Percentiles rank a stretch among this genome's conserved stretches.
phyloP scores from a whole-genome alignment of 2,329 filamentous ascomycete species.

The Neofusicoccum umdonicola region DNA sequence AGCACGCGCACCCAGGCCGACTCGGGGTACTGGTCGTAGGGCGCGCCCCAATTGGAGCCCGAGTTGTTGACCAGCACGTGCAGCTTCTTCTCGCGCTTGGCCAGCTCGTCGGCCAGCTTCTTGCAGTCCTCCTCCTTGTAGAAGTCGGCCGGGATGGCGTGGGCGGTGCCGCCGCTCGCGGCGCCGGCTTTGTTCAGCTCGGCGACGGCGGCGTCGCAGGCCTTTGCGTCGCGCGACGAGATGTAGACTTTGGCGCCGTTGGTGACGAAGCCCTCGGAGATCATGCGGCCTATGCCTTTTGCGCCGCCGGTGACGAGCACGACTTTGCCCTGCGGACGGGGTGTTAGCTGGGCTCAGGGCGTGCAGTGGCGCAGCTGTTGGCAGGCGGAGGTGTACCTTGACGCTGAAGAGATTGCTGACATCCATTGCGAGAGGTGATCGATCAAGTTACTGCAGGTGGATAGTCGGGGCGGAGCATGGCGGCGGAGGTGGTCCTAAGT shows the following conservation, averaged over 20 bases:
- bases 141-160: constrained; percentile 61
- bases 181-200: constrained; percentile 56
- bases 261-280: constrained; percentile 62
- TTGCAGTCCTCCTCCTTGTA: constrained; percentile 60
- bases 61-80: constrained; percentile 67
- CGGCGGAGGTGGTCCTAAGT: background rate
- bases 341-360: background rate
- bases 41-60: constrained; percentile 63
- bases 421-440: constrained; percentile 30
- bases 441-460: background rate
- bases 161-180: constrained; percentile 48
- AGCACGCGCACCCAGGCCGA: constrained; percentile 56
- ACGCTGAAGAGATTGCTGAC: constrained; percentile 36
- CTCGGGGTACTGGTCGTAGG: constrained; percentile 57
- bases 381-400: constrained; percentile 25
- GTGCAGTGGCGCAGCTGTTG: background rate
- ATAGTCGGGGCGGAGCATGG: background rate
- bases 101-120: constrained; percentile 57
- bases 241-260: constrained; percentile 70
- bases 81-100: constrained; percentile 51
- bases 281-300: constrained; percentile 67
- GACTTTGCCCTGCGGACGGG: constrained; percentile 37
- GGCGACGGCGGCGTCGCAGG: constrained; percentile 58
- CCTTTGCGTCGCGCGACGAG: constrained; percentile 62
- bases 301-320: constrained; percentile 48